phyloP scores from a whole-genome alignment of 768 basidiomycete genomes.

The Lactarius evosmus region DNA sequence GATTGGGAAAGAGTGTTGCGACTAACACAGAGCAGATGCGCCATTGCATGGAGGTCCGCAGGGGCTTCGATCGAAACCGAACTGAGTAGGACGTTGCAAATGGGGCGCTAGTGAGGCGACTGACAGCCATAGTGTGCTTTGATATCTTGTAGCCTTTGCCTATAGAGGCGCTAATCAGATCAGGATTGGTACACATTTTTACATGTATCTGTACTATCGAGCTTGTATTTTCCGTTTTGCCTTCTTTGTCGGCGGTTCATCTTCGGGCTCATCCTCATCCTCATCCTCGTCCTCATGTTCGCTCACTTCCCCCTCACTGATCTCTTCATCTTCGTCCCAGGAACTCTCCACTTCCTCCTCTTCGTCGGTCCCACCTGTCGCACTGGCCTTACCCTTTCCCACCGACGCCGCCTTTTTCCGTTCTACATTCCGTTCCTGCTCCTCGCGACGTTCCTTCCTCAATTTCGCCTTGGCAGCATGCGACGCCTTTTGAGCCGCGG shows the following conservation, averaged over 20 bases:
- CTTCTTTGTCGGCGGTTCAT: slow-evolving; percentile 51
- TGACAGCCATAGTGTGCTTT: no score
- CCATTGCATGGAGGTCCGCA: no score
- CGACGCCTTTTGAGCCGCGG: slow-evolving; percentile 59
- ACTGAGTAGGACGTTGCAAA: no score
- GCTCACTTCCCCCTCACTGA: slow-evolving; percentile 52
- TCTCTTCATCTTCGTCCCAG: slow-evolving; percentile 63
- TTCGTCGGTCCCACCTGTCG: slow-evolving; percentile 27
- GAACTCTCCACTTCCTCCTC: slow-evolving; percentile 40
- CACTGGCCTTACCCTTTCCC: slow-evolving; percentile 34
- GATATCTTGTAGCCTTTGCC: no score
- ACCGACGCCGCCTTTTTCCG: slow-evolving; percentile 64
- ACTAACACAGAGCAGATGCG: no score
- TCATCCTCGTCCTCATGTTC: slow-evolving; percentile 44
- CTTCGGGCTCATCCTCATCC: slow-evolving; percentile 48
- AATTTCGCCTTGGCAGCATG: slow-evolving; percentile 77
- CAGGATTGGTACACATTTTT: slow-evolving; percentile 1
- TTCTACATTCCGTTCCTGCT: slow-evolving; percentile 88
- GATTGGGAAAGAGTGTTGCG: no score
- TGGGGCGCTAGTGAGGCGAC: no score
- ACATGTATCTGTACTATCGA: slow-evolving; percentile 34
- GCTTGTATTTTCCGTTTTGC: slow-evolving; percentile 50
- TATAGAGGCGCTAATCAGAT: not conserved
- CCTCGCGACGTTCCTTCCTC: slow-evolving; percentile 73
- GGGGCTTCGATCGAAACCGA: no score